phyloP scores from a whole-genome alignment of 768 basidiomycete genomes.

The Leccinum ochraceum region DNA sequence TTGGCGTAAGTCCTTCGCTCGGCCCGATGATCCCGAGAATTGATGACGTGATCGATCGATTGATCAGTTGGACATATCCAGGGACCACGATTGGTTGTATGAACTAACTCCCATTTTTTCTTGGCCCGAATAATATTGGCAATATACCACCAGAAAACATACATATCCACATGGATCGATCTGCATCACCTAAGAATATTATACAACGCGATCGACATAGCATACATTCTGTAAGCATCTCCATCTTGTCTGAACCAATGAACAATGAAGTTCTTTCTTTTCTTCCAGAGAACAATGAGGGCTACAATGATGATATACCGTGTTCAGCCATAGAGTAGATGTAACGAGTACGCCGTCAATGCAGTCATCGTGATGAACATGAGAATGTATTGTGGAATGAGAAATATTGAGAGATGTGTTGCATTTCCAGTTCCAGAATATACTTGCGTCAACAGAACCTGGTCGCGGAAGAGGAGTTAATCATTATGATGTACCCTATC shows the following conservation, averaged over 20 bases:
- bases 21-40: not conserved
- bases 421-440: slow-evolving; percentile 66
- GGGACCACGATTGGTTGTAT: not conserved
- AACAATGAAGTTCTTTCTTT: not conserved
- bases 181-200: not conserved
- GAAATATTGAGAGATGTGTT: slow-evolving; percentile 59
- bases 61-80: not conserved
- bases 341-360: slow-evolving; percentile 39
- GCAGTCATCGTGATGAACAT: slow-evolving; percentile 41
- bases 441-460: slow-evolving; percentile 67
- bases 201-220: not conserved
- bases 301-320: not conserved
- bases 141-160: not conserved
- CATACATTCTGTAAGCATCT: not conserved
- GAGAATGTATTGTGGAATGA: slow-evolving; percentile 56
- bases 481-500: not conserved
- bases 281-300: not conserved
- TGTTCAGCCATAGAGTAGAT: slow-evolving; percentile 35
- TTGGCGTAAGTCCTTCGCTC: not conserved
- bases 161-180: not conserved
- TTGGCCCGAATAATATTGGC: not conserved
- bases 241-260: not conserved
- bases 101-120: not conserved
- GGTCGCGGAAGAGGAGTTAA: not conserved
- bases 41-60: not conserved